A percentile compares a stretch with the other conserved stretches of the same genome.
Conservation (phyloP, 208 protist genomes). For the Trypanosoma mega region DNA sequence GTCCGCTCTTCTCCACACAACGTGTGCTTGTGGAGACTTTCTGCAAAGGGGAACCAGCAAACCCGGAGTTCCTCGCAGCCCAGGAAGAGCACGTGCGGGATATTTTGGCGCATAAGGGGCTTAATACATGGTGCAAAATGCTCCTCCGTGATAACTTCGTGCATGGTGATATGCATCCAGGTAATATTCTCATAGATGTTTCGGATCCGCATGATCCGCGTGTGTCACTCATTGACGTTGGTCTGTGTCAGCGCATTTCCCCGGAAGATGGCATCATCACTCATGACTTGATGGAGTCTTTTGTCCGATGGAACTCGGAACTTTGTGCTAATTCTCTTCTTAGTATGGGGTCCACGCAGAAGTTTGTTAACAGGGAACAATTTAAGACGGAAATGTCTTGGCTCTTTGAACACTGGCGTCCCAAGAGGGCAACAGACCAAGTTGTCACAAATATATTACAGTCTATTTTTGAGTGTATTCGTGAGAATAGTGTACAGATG, state of each 20-base stretch:
- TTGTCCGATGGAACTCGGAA: constrained; percentile 82
- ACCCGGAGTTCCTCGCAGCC: constrained; percentile 74
- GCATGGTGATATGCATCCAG: constrained; percentile 92
- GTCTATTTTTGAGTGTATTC: constrained; percentile 80
- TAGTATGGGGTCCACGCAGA: constrained; percentile 61
- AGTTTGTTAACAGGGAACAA: constrained; percentile 47
- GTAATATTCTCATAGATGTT: constrained; percentile 90
- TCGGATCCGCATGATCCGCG: constrained; percentile 69
- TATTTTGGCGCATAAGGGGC: constrained; percentile 79
- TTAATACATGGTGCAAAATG: constrained; percentile 93
- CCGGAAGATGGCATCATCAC: constrained; percentile 56
- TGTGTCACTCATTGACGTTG: constrained; percentile 87
- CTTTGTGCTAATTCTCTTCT: constrained; percentile 65
- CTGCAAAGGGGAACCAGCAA: constrained; percentile 77
- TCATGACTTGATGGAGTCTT: constrained; percentile 79
- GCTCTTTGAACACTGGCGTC: constrained; percentile 78
- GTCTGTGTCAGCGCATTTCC: constrained; percentile 85
- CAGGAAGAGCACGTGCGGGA: constrained; percentile 75
- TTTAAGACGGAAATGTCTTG: constrained; percentile 50
- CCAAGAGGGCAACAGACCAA: constrained; percentile 54
- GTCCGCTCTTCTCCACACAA: constrained; percentile 80
- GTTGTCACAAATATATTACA: constrained; percentile 87
- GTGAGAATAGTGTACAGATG: constrained; percentile 80
- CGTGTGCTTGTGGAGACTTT: constrained; percentile 88
- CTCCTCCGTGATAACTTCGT: constrained; percentile 91